Base-by-base conservation (phyloP, 768 basidiomycete genomes). In the Cystofilobasidium macerans region DNA sequence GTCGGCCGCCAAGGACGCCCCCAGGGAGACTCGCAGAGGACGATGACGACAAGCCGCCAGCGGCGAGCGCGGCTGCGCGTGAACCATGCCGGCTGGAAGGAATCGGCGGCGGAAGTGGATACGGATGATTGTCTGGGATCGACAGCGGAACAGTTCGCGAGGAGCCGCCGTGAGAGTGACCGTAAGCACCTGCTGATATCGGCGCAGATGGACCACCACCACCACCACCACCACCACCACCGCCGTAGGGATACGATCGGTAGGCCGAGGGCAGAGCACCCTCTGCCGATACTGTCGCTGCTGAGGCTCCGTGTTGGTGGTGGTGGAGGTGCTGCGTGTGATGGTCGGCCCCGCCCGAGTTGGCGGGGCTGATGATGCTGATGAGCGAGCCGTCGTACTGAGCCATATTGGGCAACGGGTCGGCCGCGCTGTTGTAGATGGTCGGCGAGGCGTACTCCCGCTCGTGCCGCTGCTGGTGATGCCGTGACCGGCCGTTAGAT, bases 401-500 rank as follows among this genome's bases (percentile, higher is more conserved):
- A 30, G 28, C 28, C 51, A 54, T 54, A 30, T 54, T 32, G 28
- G 51, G 51, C 51, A 54, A 30, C 30, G 51, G 28, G 28, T 54
- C 51, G 28, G 51, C 26, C 28, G 2, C 18, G 28, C 51, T 30
- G 51, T 32, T 32, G 51, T 54, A 54, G 51, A 54, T 30, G 7
- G 5, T 4, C 14, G 51, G 28, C 51, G 51, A 48, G n/a, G 35
- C n/a, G 64, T 14, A 35, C 9, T 26, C 43, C 22, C 26, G 24
- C 16, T 53, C 22, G 13, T 42, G 62, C 16, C 33, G 62, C 26
- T 38, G 58, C 48, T 53, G 40, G 8, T 36, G 60, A 33, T 67
- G 70, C n/a, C 68, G 70, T 28, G 43, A 54, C 35, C 14, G 24
- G 60, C 30, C 42, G 48, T n/a, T n/a, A n/a, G n/a, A n/a, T n/a